Base-by-base conservation (phyloP, 495 filamentous ascomycete species). In the Penicillium soppii region DNA sequence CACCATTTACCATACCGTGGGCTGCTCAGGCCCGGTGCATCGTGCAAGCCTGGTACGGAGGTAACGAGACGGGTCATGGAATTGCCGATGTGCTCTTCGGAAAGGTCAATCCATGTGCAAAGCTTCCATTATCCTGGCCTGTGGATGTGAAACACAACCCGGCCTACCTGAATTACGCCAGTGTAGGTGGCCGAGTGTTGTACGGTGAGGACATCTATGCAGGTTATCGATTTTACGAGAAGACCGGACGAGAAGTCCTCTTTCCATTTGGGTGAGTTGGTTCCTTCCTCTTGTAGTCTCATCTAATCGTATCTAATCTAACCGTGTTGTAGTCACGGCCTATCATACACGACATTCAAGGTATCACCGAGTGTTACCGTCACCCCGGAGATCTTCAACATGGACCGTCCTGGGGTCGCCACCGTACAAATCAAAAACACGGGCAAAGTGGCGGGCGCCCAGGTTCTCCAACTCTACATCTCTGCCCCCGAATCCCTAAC, bases 1-100 rank as follows among this genome's bases (percentile, higher is more conserved):
- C 85, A 4, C 89, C 88, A 3, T 82, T 92, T 4, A 80, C 81
- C 4, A 90, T 92, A 88, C 86, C 86, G 2, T 94, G 89, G 89
- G 83, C 69, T 0, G 75, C 84, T 55, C 67, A 76, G 21, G 85
- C 86, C 1, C 76, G 78, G 5, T 79, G 82, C 7, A 82, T 89
- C 16, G 43, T 89, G 0, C 85, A 89, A 56, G 84, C 80, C 0
- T 89, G 84, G 85, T 84, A 83, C 46, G 78, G 78, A 26, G 81
- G 81, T 4, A 79, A 82, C 66, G 81, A 82, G 46, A 76, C 71
- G 1, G 84, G 84, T 1, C 66, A 71, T 36, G 75, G 81, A 0
- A 63, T 87, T 8, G 72, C 78, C 0, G 66, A 75, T 9, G 57
- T 88, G 8, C 63, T 88, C 4, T 86, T 84, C 56, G 85, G 85